Evolutionary conservation across 306 rosid genomes (phyloP).

Genomic region (Calophaca sinica): DNA sequence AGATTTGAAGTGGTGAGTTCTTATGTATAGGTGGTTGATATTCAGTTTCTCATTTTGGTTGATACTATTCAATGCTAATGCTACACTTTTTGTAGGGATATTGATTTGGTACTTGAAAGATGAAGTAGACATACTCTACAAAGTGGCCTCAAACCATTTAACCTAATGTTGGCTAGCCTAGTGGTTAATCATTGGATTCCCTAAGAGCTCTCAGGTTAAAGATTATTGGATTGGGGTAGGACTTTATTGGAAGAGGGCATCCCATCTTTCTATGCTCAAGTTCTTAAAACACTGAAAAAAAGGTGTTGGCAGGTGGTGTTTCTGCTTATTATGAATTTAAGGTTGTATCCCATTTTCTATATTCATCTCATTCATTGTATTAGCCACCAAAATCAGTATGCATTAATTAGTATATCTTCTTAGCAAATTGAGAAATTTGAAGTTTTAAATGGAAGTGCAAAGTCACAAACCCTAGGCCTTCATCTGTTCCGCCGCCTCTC

Average conservation of each 20-base stretch:
- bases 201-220: constrained; percentile 6
- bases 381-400: not conserved
- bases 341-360: not conserved
- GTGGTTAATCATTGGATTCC: not conserved
- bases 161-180: constrained; percentile 3
- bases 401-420: not conserved
- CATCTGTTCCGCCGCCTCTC: not conserved
- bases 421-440: not conserved
- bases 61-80: constrained; percentile 21
- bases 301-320: not conserved
- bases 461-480: constrained; percentile 24
- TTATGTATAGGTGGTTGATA: constrained; percentile 1
- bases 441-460: constrained; percentile 4
- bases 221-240: not conserved
- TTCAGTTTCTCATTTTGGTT: constrained; percentile 19
- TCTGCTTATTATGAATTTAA: constrained; percentile 8
- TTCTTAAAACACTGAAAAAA: constrained; percentile 2
- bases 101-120: constrained; percentile 24
- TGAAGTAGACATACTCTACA: constrained; percentile 8
- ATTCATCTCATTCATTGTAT: not conserved
- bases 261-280: constrained; percentile 6
- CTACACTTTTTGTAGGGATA: constrained; percentile 25
- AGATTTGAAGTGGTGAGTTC: constrained; percentile 33
- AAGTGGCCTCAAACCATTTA: not conserved
- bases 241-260: constrained; percentile 3